phyloP scores from a whole-genome alignment of 139 green algal genomes.

The Marvania coccoides region DNA sequence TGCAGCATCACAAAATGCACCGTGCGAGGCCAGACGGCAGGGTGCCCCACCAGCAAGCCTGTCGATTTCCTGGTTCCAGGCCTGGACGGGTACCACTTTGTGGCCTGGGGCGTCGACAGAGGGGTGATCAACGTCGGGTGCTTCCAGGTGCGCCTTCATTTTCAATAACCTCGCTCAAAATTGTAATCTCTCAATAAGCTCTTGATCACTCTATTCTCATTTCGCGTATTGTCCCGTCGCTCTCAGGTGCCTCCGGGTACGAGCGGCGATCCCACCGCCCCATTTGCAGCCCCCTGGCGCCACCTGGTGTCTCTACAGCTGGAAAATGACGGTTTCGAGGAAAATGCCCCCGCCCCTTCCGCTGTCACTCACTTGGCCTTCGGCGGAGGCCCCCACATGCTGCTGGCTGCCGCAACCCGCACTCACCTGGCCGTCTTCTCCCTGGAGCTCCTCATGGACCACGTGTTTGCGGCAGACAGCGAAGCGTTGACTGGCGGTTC shows the following conservation, averaged over 20 bases:
- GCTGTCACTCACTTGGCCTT: constrained; percentile 8
- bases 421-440: constrained; percentile 4
- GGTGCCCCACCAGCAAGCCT: neutral
- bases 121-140: constrained; percentile 7
- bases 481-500: too few relatives aligned
- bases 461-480: constrained; percentile 12
- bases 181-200: neutral
- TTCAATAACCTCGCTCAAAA: neutral
- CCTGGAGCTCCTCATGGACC: constrained; percentile 7
- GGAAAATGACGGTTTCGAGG: neutral
- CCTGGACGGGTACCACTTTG: constrained; percentile 6
- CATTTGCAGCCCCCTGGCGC: neutral
- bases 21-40: neutral
- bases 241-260: neutral
- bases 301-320: neutral
- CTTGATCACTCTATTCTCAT: neutral
- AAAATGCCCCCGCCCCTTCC: too few relatives aligned
- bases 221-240: neutral
- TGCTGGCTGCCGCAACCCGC: constrained; percentile 12
- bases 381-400: constrained; percentile 19
- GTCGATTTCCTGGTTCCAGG: constrained; percentile 18
- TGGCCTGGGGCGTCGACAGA: constrained; percentile 7
- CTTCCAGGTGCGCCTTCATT: neutral
- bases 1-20: neutral
- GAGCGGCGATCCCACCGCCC: too few relatives aligned